Evolutionary conservation across 768 basidiomycete species (phyloP).

Genomic region (Auriculariales sp.): DNA sequence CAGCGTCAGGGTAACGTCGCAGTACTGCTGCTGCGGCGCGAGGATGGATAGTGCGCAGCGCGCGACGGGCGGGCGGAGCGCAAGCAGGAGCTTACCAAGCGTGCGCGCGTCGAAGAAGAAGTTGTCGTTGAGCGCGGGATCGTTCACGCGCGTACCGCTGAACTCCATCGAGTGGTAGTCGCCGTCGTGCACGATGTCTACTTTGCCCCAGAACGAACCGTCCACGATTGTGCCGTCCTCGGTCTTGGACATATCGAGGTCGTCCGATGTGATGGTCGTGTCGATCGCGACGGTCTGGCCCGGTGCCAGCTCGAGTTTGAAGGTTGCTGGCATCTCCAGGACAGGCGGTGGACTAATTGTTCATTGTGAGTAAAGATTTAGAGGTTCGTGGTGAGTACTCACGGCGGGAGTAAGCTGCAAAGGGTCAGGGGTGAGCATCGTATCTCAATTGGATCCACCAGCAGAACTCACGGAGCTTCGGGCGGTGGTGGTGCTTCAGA

Average conservation of each 20-base stretch:
- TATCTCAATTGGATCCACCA: not conserved
- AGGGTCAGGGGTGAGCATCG: not conserved
- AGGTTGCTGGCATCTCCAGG: conserved; percentile 74
- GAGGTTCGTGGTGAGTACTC: not conserved
- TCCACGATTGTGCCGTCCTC: conserved; percentile 80
- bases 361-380: not conserved
- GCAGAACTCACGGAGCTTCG: conserved; percentile 55
- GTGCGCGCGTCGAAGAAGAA: conserved; percentile 58
- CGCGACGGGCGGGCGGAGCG: conserved; percentile 58
- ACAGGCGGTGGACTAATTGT: conserved; percentile 45
- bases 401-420: not conserved
- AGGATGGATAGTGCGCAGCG: conserved; percentile 65
- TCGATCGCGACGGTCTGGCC: conserved; percentile 73
- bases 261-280: conserved; percentile 63
- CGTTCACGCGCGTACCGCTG: conserved; percentile 55
- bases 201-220: conserved; percentile 78
- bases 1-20: conserved; percentile 60
- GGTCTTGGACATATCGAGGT: conserved; percentile 84
- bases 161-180: conserved; percentile 70
- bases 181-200: conserved; percentile 65
- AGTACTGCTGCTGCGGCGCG: conserved; percentile 60
- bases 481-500: conserved; percentile 76
- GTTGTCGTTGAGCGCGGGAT: conserved; percentile 35
- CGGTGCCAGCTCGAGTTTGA: conserved; percentile 66
- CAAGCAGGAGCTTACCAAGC: conserved; percentile 61